A percentile compares a stretch with the other conserved stretches of the same genome.
Evolutionary conservation across 129 eudicot genomes (phyloP).

Genomic region (Helianthus tuberosus): DNA sequence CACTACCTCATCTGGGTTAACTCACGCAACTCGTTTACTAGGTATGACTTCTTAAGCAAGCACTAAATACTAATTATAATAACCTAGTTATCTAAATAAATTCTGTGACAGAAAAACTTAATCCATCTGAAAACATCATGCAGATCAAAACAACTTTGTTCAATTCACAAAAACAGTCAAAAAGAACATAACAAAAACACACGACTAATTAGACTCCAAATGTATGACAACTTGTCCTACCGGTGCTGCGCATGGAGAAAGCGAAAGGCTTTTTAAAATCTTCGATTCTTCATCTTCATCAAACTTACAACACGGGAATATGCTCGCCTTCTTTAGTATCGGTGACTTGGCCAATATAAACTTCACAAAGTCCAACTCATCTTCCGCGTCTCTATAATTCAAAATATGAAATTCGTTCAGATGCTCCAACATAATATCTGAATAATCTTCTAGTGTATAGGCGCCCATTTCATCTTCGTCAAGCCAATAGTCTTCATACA

Average conservation of each 20-base stretch:
- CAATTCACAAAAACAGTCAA: too few species aligned
- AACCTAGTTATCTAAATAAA: too few species aligned
- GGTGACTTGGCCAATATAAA: constrained; percentile 18
- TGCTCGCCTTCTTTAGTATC: constrained; percentile 3
- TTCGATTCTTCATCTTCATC: not conserved
- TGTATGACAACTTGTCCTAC: not conserved
- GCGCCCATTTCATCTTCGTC: not conserved
- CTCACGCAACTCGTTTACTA: too few species aligned
- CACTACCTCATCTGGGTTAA: too few species aligned
- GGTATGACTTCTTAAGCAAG: too few species aligned
- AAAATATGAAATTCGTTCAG: not conserved
- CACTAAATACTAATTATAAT: too few species aligned
- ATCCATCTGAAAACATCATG: too few species aligned
- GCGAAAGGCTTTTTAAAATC: not conserved
- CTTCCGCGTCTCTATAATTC: not conserved
- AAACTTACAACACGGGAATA: too few species aligned
- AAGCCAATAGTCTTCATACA: not conserved
- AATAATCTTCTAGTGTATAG: not conserved
- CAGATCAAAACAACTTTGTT: too few species aligned
- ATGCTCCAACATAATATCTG: constrained; percentile 7
- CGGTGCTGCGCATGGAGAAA: not conserved
- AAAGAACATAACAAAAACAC: too few species aligned
- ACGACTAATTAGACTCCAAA: too few species aligned
- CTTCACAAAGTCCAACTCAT: constrained; percentile 3
- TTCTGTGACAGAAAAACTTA: too few species aligned